Evolutionary conservation across 371 early-diverging fungal genomes (phyloP).

Genomic region (Funneliformis caledonium): DNA sequence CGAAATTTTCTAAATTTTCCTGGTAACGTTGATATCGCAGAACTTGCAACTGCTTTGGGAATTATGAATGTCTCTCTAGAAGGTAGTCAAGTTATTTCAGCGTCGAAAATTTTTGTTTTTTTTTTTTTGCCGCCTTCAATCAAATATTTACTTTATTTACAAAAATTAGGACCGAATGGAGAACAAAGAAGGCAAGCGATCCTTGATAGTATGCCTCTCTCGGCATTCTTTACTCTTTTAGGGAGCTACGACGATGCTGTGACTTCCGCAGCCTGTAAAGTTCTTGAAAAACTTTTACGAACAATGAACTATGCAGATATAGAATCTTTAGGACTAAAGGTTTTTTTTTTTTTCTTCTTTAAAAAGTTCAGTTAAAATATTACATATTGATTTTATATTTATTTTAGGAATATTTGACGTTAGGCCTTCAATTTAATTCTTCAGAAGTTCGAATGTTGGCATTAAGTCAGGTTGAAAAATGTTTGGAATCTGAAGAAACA

Average conservation of each 20-base stretch:
- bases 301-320: slow-evolving; percentile 31
- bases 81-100: not conserved
- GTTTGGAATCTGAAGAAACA: slow-evolving; percentile 42
- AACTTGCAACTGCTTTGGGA: slow-evolving; percentile 3
- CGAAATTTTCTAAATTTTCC: not conserved
- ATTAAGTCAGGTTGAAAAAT: slow-evolving; percentile 53
- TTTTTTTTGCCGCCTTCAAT: not conserved
- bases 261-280: slow-evolving; percentile 18
- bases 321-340: slow-evolving; percentile 24
- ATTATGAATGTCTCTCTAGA: slow-evolving; percentile 21
- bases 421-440: slow-evolving; percentile 54
- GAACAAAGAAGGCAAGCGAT: slow-evolving; percentile 2
- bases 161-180: not conserved
- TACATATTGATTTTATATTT: not conserved
- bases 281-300: slow-evolving; percentile 30
- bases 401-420: slow-evolving; percentile 48
- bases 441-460: slow-evolving; percentile 54
- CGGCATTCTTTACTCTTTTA: slow-evolving; percentile 27
- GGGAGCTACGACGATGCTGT: slow-evolving; percentile 7
- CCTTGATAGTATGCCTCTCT: slow-evolving; percentile 19
- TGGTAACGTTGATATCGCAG: not conserved
- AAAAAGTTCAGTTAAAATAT: not conserved
- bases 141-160: not conserved
- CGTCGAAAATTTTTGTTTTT: not conserved
- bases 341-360: not conserved